Base-by-base conservation (phyloP, 2,329 filamentous ascomycete genomes). In the Diaporthe velutina region DNA sequence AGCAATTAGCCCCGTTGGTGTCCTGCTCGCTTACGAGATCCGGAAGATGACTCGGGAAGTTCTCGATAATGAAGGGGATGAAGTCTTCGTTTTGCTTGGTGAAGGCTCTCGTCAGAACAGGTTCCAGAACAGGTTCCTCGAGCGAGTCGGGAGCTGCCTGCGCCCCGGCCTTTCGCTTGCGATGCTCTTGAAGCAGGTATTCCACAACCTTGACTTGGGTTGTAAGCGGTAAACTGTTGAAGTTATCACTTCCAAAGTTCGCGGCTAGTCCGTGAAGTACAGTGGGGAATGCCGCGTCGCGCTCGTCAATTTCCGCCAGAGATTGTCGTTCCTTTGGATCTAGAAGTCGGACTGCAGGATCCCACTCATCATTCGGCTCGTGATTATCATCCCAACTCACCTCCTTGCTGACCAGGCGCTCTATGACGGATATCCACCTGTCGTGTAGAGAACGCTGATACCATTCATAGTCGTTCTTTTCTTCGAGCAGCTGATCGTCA, bases 261-360 rank as follows among this genome's bases (percentile, higher is more conserved):
- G 15, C 17, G n/a, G 67, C 67, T 13, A 70, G 67, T 17, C 25
- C 40, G 25, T 70, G 67, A 17, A 70, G 52, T 13, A 70, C 22
- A 15, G 67, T 70, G 6, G 50, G 67, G 15, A 19, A 58, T 22
- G 35, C 38, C 28, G 28, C 54, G 38, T 70, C 52, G n/a, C 22
- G n/a, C n/a, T n/a, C 28, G 35, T 70, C 50, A 7, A n/a, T 33
- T 1, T 33, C 38, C 13, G 67, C 35, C 1, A 70, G 50, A 57
- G 30, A 48, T 48, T 48, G 7, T 22, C 45, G 45, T 17, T 19
- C 45, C 22, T 19, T 48, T 22, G 45, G 45, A 22, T 22, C 45
- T 4, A 48, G 45, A 7, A 17, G 7, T 22, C 45, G 45, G 45
- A 22, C 15, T 19, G 7, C 45, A 4, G 15, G 13, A 48, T 48